Base-by-base conservation (phyloP, 441 rosid genomes). In the Biscutella auriculata region DNA sequence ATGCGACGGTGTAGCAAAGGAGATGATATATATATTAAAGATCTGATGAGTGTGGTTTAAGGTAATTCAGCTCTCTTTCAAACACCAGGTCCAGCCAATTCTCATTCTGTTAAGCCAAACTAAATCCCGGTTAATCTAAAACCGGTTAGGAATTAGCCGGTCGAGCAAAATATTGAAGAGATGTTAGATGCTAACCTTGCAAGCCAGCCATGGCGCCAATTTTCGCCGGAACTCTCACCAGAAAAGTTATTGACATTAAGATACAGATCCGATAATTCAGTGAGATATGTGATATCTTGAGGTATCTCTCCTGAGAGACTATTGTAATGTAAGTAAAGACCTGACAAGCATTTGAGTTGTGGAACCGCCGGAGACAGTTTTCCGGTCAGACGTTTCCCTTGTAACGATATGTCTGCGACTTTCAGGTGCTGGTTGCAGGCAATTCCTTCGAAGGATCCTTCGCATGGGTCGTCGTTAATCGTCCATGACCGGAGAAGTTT, bases 281-380 rank as follows among this genome's bases (percentile, higher is more conserved):
- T 68, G 2, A 83, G 76, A 55, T 30, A 39, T 5, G 76, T 61
- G 46, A 83, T 71, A 72, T 79, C 87, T 33, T 42, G 58, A 6
- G 90, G 84, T 49, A 83, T 81, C 66, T 74, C 71, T 19, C 90
- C 90, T 1, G 71, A 67, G 53, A 83, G 61, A 25, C 57, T 73
- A 52, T 83, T 83, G 67, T 83, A 83, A 35, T 83, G 90, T 53
- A 83, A 73, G 75, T 77, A 83, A 49, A 83, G 72, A 60, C 83
- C 87, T 16, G 87, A 77, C 41, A 83, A 65, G 39, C 78, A 76
- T 66, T 73, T 71, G 11, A 83, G 84, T 58, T 60, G 73, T 5
- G 83, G 63, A 28, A 83, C 70, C 1, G 84, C 82, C 29, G 87
- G 76, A 33, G 90, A 73, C 1, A 83, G 14, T 30, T 65, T 67